Percentiles rank a stretch among this genome's conserved stretches.
Conservation (phyloP, 352 stramenopile genomes). For the Phytophthora sansomeana region DNA sequence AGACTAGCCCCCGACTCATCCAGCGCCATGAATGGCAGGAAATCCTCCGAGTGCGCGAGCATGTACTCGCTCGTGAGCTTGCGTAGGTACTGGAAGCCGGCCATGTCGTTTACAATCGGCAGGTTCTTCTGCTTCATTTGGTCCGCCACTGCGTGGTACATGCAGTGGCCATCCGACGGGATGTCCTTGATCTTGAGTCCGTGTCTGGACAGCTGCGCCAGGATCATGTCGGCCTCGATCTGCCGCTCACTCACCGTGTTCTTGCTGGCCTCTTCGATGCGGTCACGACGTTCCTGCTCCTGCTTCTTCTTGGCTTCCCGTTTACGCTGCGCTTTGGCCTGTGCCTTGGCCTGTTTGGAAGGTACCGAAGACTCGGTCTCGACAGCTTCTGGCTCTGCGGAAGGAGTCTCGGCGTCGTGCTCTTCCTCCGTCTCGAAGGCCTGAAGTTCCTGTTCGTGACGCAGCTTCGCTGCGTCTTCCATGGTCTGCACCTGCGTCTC, state of each 20-base stretch:
- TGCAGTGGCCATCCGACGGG: slow-evolving; percentile 96
- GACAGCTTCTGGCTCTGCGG: slow-evolving; percentile 4
- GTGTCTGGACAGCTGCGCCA: slow-evolving; percentile 58
- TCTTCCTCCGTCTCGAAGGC: slow-evolving; percentile 32
- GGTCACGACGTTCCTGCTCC: slow-evolving; percentile 73
- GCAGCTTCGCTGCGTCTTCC: slow-evolving; percentile 62
- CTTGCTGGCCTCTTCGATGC: slow-evolving; percentile 83
- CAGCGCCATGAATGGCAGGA: slow-evolving; percentile 91
- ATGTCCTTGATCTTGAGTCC: slow-evolving; percentile 93
- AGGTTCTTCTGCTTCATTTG: slow-evolving; percentile 82
- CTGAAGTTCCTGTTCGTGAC: slow-evolving; percentile 63
- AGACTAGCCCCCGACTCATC: slow-evolving; percentile 47
- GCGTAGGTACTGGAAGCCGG: slow-evolving; percentile 74
- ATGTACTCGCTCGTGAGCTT: slow-evolving; percentile 84
- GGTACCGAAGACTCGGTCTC: background rate
- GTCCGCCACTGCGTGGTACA: slow-evolving; percentile 96
- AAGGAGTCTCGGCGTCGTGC: slow-evolving; percentile 2
- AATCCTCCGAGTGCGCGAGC: slow-evolving; percentile 89
- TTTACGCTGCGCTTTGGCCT: slow-evolving; percentile 80
- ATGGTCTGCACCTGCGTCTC: slow-evolving; percentile 66
- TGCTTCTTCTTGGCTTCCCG: slow-evolving; percentile 81
- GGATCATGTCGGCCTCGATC: slow-evolving; percentile 82
- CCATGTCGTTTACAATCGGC: slow-evolving; percentile 28
- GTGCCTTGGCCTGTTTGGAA: slow-evolving; percentile 63
- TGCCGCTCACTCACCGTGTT: slow-evolving; percentile 83